Base-by-base conservation (phyloP, 805 yeast genomes). In the Yamadazyma scolyti region DNA sequence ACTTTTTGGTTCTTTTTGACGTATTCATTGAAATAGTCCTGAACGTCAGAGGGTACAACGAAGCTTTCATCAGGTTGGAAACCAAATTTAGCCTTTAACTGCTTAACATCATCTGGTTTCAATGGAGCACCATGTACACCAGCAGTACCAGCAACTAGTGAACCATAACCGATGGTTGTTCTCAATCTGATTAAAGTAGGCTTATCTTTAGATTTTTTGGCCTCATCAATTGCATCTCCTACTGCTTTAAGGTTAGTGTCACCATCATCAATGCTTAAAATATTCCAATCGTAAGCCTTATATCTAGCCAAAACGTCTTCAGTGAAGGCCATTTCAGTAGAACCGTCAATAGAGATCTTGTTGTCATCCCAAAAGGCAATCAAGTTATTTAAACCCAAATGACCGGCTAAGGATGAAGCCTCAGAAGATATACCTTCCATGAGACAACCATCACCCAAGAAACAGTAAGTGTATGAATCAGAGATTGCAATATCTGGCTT, bases 401-500 rank as follows among this genome's bases (percentile, higher is more conserved):
- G 98, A 54, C 98, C 98, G 43, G 98, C 98, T 40, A 89, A 68
- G 21, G 98, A 90, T 48, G 77, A 75, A 36, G 96, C 93, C 74
- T 90, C 98, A 38, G 93, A 77, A 40, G 96, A 75, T 43, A 90
- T 87, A 77, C 98, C 98, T 73, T 90, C 98, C 88, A 82, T 82
- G 73, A 90, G 74, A 73, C 98, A 90, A 52, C 97, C 98, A 52
- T 90, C 98, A 70, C 98, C 98, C 40, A 89, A 67, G 71, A 90
- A 79, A 48, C 65, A 63, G 68, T 79, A 90, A 43, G 88, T 79
- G 75, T 71, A 76, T 61, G 77, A 75, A 69, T 86, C 84, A 35
- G 89, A 74, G 36, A 90, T 49, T 27, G 74, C 65, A 65, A 62
- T 76, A 54, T 73, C 82, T 50, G 95, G 94, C 73, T 84, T 86